phyloP scores from a whole-genome alignment of 2,329 filamentous ascomycete genomes.

The Arthroderma sp. region DNA sequence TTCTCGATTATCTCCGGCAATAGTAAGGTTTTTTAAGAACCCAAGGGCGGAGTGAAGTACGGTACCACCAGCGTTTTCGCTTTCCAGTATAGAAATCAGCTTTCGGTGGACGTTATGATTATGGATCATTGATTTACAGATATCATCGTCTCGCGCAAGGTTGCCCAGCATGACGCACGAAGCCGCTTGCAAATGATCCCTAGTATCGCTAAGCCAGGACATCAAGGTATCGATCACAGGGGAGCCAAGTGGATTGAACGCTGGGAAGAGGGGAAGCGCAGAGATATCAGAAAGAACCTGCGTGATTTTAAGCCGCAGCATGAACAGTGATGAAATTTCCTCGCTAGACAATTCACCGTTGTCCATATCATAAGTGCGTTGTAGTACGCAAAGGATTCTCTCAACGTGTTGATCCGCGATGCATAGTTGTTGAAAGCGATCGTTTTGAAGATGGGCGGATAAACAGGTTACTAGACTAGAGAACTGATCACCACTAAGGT shows the following conservation, averaged over 20 bases:
- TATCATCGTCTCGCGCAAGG: constrained; percentile 30
- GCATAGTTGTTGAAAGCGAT: constrained; percentile 27
- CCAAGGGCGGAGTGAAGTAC: constrained; percentile 34
- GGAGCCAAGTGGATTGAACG: constrained; percentile 27
- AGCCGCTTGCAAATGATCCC: constrained; percentile 34
- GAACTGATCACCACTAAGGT: constrained; percentile 19
- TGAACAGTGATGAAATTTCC: constrained; percentile 22
- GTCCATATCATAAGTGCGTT: constrained; percentile 18
- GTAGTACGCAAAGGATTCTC: constrained; percentile 20
- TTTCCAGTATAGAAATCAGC: constrained; percentile 28
- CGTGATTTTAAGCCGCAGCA: constrained; percentile 27
- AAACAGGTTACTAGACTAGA: constrained; percentile 22
- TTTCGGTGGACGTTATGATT: constrained; percentile 27
- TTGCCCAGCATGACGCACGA: constrained; percentile 37
- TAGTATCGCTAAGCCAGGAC: constrained; percentile 25
- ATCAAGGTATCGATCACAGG: constrained; percentile 24
- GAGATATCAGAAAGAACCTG: constrained; percentile 31
- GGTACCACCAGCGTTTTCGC: constrained; percentile 23
- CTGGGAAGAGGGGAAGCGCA: constrained; percentile 23
- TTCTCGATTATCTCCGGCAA: constrained; percentile 29
- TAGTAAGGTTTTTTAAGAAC: constrained; percentile 36
- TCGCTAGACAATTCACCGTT: constrained; percentile 18
- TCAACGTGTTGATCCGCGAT: constrained; percentile 22
- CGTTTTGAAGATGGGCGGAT: constrained; percentile 23
- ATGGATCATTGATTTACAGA: constrained; percentile 29